These are phyloP conservation scores for Suillus clintonianus DNA, from an alignment of 768 basidiomycete genomes.

Conservation along the genomic window DNA sequence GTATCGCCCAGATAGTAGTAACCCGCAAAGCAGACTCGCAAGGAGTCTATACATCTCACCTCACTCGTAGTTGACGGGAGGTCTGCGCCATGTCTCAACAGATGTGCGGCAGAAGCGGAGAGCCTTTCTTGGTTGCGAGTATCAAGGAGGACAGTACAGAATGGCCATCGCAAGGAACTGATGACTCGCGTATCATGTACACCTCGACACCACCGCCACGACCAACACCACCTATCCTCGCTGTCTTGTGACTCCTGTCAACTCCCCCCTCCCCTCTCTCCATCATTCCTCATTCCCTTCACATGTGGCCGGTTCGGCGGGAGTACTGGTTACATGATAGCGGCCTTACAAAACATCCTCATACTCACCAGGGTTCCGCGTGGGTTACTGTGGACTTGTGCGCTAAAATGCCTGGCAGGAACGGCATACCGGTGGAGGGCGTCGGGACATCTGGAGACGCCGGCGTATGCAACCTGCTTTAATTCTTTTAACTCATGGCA, in stretches of 20 bases:
- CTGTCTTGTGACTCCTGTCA: neutral
- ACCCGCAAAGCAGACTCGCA: neutral
- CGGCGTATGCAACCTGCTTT: neutral
- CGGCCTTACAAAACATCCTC: neutral
- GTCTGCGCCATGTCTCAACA: neutral
- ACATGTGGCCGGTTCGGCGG: neutral
- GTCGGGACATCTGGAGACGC: neutral
- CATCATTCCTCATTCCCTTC: neutral
- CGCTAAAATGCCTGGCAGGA: neutral
- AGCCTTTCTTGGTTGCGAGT: neutral
- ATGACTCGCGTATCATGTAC: neutral
- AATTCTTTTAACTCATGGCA: neutral
- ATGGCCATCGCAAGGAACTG: neutral
- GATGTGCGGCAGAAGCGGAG: neutral
- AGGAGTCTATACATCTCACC: neutral
- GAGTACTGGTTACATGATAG: neutral
- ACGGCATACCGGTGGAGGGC: neutral
- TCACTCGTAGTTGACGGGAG: neutral
- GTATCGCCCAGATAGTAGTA: neutral
- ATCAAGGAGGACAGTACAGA: neutral
- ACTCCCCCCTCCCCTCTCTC: neutral
- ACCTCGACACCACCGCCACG: neutral
- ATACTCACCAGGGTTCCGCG: neutral
- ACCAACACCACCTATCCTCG: neutral
- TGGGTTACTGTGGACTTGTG: neutral